Evolutionary conservation across 257 asterid species (phyloP).

Genomic region (Solanum bulbocastanum): DNA sequence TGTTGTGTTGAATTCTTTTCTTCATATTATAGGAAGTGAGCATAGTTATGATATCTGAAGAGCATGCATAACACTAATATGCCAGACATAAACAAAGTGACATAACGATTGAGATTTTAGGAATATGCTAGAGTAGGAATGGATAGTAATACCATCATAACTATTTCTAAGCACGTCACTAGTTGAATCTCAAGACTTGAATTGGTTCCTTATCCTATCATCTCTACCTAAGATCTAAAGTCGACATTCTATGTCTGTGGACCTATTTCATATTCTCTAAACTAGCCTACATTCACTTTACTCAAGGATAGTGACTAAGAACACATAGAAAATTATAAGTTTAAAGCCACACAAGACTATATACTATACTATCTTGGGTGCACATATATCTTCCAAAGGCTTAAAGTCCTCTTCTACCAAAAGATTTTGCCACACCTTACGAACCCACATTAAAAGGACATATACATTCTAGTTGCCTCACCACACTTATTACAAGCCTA

Average conservation of each 20-base stretch:
- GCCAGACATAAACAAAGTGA: neutral
- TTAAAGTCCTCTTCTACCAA: neutral
- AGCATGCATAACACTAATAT: no score
- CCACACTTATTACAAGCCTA: neutral
- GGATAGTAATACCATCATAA: neutral
- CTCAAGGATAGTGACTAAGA: neutral
- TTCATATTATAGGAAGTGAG: no score
- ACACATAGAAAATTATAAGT: neutral
- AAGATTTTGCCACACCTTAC: neutral
- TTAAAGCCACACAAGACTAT: neutral
- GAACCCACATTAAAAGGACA: neutral
- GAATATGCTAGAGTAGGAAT: neutral
- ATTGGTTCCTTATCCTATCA: neutral
- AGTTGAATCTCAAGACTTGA: neutral
- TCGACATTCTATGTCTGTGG: neutral
- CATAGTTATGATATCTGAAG: no score
- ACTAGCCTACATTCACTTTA: neutral
- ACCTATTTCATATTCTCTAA: neutral
- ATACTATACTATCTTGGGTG: neutral
- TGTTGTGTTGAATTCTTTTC: no score
- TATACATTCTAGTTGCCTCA: neutral
- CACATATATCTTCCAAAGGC: neutral
- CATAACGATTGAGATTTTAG: neutral
- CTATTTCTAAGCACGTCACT: neutral
- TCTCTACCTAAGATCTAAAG: neutral